phyloP scores from a whole-genome alignment of 805 yeast species.

The Cyberlindnera samutprakarnensis region DNA sequence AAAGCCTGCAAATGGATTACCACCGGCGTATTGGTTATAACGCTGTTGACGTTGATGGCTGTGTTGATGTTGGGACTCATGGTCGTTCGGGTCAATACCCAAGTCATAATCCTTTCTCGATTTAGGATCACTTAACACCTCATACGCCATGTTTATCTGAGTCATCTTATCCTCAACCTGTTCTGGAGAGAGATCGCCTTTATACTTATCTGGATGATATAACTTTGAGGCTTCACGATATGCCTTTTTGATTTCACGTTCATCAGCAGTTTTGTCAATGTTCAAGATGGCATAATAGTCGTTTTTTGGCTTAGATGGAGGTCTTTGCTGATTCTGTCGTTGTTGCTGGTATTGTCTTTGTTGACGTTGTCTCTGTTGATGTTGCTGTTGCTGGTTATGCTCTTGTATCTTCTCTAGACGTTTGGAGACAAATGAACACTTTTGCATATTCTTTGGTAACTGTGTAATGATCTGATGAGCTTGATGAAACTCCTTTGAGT shows the following conservation, averaged over 20 bases:
- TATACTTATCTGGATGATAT: slow-evolving; percentile 90
- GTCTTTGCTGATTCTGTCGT: slow-evolving; percentile 27
- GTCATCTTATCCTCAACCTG: slow-evolving; percentile 82
- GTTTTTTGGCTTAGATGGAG: slow-evolving; percentile 30
- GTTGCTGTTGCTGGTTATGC: slow-evolving; percentile 34
- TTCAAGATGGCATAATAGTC: slow-evolving; percentile 81
- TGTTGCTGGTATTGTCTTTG: slow-evolving; percentile 31
- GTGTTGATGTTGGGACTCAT: slow-evolving; percentile 11
- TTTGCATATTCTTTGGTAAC: slow-evolving; percentile 32
- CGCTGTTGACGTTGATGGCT: slow-evolving; percentile 3
- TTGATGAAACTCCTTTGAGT: slow-evolving; percentile 22
- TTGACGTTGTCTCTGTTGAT: slow-evolving; percentile 35
- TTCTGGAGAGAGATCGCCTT: slow-evolving; percentile 56
- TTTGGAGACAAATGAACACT: slow-evolving; percentile 22
- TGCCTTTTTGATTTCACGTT: slow-evolving; percentile 69
- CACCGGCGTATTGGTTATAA: slow-evolving; percentile 1
- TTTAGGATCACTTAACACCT: slow-evolving; percentile 64
- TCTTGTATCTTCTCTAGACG: slow-evolving; percentile 24
- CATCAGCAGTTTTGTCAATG: slow-evolving; percentile 57
- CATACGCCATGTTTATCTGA: slow-evolving; percentile 89
- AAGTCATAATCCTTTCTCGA: slow-evolving; percentile 48
- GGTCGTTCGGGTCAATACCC: slow-evolving; percentile 47
- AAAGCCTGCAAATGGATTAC: slow-evolving; percentile 5
- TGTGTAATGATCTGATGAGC: slow-evolving; percentile 34
- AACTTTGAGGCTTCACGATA: slow-evolving; percentile 70